Evolutionary conservation across 495 filamentous ascomycete species (phyloP).

Genomic region (Xylaria sp.): DNA sequence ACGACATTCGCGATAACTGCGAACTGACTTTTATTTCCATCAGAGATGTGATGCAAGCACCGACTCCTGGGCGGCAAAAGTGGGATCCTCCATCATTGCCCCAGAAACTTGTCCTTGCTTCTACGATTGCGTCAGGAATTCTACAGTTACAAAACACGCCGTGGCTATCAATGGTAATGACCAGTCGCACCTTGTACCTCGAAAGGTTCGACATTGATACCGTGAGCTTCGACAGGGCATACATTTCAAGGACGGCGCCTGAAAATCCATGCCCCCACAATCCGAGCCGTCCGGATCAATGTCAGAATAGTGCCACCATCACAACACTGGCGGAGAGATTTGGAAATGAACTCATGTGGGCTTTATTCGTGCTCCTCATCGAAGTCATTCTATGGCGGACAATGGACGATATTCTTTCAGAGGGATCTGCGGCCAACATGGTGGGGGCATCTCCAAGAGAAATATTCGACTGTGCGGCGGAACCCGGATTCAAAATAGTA

Average conservation of each 20-base stretch:
- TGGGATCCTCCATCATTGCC: not conserved
- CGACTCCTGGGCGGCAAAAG: not conserved
- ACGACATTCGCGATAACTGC: not conserved
- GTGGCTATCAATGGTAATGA: not conserved
- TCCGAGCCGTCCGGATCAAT: not conserved
- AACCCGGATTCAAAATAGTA: no score
- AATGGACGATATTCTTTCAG: not conserved
- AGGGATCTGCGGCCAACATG: not conserved
- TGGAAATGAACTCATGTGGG: not conserved
- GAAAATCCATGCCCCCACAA: not conserved
- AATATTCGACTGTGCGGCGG: not conserved
- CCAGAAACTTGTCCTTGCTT: not conserved
- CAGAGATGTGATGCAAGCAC: not conserved
- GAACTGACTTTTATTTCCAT: not conserved
- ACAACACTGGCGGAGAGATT: not conserved
- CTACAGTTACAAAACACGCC: not conserved
- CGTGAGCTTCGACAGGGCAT: not conserved
- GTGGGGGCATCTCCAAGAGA: not conserved
- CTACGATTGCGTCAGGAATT: not conserved
- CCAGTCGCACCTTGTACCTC: not conserved
- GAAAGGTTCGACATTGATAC: not conserved
- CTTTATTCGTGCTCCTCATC: not conserved
- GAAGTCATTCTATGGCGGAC: not conserved
- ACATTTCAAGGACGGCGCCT: not conserved
- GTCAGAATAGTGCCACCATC: not conserved